phyloP scores from a whole-genome alignment of 2,329 filamentous ascomycete species.

The Xylariaceae sp. region DNA sequence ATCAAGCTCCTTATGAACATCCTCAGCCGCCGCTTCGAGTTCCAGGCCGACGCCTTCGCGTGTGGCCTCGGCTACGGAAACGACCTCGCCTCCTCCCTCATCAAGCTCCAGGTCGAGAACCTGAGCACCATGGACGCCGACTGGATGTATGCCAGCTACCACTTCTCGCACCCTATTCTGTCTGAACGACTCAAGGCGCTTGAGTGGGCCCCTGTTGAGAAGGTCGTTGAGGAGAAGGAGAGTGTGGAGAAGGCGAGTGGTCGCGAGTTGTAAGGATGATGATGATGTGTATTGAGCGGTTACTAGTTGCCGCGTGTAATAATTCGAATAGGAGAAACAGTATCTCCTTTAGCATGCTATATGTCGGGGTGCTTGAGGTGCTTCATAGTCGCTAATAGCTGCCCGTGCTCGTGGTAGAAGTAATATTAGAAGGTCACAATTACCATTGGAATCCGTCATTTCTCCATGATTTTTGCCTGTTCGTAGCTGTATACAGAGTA shows the following conservation, averaged over 20 bases:
- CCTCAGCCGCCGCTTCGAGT: slow-evolving; percentile 89
- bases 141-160: slow-evolving; percentile 96
- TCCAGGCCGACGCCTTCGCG: slow-evolving; percentile 90
- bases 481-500: too few species aligned
- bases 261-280: slow-evolving; percentile 47
- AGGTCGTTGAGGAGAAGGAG: slow-evolving; percentile 45
- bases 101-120: slow-evolving; percentile 98
- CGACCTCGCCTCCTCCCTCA: slow-evolving; percentile 79
- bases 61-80: slow-evolving; percentile 74
- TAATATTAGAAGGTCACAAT: background rate
- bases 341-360: background rate
- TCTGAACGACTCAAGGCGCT: slow-evolving; percentile 88
- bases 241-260: slow-evolving; percentile 66
- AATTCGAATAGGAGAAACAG: background rate
- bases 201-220: slow-evolving; percentile 70
- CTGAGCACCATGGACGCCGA: slow-evolving; percentile 98
- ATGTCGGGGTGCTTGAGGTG: background rate
- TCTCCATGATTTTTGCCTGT: too few species aligned
- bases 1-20: slow-evolving; percentile 96
- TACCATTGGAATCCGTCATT: too few species aligned
- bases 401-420: background rate
- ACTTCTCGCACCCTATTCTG: slow-evolving; percentile 96
- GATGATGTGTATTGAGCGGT: background rate
- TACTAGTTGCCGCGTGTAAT: background rate
- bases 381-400: too few species aligned